Percentiles rank a stretch among this genome's conserved stretches.
Evolutionary conservation across 164 flowering plant genomes (phyloP).

Genomic region (Cinnamomum micranthum): DNA sequence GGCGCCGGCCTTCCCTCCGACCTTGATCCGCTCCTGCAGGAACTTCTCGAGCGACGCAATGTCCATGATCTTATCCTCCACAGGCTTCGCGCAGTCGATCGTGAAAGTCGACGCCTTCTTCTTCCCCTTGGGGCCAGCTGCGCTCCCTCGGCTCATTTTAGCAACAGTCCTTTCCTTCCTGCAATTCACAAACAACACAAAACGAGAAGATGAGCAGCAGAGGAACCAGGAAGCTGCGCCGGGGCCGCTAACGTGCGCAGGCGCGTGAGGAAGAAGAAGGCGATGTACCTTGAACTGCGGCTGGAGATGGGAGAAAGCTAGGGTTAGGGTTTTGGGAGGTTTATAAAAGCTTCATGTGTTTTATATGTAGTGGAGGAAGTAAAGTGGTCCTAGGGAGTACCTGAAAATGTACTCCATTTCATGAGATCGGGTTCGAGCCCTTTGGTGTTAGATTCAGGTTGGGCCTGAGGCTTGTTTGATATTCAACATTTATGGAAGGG

Average conservation of each 20-base stretch:
- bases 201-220: neutral
- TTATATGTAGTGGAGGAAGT: neutral
- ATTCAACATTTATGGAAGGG: too few species aligned
- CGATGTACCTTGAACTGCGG: neutral
- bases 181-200: neutral
- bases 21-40: constrained; percentile 68
- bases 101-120: constrained; percentile 59
- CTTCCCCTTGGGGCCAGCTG: constrained; percentile 48
- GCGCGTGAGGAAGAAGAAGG: neutral
- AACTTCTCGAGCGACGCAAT: constrained; percentile 69
- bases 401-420: too few species aligned
- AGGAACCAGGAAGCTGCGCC: neutral
- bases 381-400: neutral
- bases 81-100: constrained; percentile 69
- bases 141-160: constrained; percentile 47
- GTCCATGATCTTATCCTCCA: constrained; percentile 65
- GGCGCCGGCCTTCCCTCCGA: constrained; percentile 66
- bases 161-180: neutral
- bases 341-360: neutral
- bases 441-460: too few species aligned
- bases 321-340: neutral
- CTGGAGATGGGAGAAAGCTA: neutral
- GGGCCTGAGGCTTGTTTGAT: too few species aligned
- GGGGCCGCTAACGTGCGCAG: neutral
- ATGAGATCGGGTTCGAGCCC: too few species aligned